Evolutionary conservation across 495 filamentous ascomycete genomes (phyloP).

Genomic region (Bryoglossum gracile): DNA sequence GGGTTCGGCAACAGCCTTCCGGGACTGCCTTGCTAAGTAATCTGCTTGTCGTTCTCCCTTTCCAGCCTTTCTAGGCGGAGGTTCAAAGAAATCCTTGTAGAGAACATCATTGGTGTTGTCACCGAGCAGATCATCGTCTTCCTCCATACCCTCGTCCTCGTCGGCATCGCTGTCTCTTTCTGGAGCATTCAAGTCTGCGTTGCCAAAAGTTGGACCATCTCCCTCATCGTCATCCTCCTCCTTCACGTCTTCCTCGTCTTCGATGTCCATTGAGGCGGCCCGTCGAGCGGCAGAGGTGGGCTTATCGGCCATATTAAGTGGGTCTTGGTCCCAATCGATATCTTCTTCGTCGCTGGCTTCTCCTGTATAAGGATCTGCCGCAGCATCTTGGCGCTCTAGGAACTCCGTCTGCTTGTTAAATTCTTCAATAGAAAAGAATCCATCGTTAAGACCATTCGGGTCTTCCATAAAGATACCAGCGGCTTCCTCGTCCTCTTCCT

Average conservation of each 20-base stretch:
- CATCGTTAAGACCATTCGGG: conserved; percentile 70
- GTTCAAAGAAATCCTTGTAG: conserved; percentile 87
- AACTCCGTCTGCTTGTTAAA: conserved; percentile 91
- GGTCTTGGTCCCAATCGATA: conserved; percentile 76
- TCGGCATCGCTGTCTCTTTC: conserved; percentile 49
- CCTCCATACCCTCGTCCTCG: conserved; percentile 41
- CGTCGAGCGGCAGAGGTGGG: conserved; percentile 13
- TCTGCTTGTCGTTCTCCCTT: conserved; percentile 35
- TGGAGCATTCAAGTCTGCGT: conserved; percentile 52
- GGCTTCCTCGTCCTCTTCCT: conserved; percentile 30
- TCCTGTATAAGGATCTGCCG: conserved; percentile 53
- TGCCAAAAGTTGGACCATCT: conserved; percentile 70
- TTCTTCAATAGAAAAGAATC: conserved; percentile 95
- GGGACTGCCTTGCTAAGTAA: conserved; percentile 27
- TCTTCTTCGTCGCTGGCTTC: conserved; percentile 66
- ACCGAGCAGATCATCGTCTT: conserved; percentile 38
- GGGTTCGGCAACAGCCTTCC: conserved; percentile 27
- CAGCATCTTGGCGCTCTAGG: conserved; percentile 73
- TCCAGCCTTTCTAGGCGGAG: conserved; percentile 63
- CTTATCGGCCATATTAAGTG: conserved; percentile 33
- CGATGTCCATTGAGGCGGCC: conserved; percentile 15
- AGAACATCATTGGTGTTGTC: conserved; percentile 77
- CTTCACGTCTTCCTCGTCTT: conserved; percentile 24
- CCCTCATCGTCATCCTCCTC: conserved; percentile 54
- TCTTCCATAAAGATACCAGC: conserved; percentile 35